These are phyloP conservation scores for Picea engelmannii DNA, from an alignment of 83 land plant genomes.

Conservation along the genomic window DNA sequence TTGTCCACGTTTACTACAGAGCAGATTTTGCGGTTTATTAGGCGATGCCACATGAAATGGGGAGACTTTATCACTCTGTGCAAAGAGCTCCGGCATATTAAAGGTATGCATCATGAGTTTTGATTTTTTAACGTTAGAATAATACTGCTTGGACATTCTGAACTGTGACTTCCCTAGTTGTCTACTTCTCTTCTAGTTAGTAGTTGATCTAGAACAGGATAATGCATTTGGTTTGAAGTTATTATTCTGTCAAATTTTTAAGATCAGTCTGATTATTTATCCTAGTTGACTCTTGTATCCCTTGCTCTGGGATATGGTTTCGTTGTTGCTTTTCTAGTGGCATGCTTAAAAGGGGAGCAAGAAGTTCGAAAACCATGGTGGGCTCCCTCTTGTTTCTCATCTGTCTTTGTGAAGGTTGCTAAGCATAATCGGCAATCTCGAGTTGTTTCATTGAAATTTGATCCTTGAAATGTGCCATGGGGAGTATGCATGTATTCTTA, in stretches of 20 bases:
- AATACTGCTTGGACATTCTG: too few relatives aligned
- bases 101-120: slow-evolving; percentile 21
- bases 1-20: slow-evolving; percentile 37
- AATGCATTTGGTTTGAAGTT: too few relatives aligned
- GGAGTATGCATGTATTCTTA: too few relatives aligned
- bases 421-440: slow-evolving; percentile 40
- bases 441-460: slow-evolving; percentile 36
- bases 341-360: slow-evolving; percentile 35
- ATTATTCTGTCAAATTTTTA: too few relatives aligned
- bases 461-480: slow-evolving; percentile 16
- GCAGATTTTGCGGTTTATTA: slow-evolving; percentile 36
- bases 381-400: slow-evolving; percentile 35
- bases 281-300: neutral
- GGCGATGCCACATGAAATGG: slow-evolving; percentile 44
- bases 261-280: too few relatives aligned
- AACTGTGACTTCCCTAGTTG: too few relatives aligned
- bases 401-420: slow-evolving; percentile 26
- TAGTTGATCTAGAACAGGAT: too few relatives aligned
- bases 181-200: too few relatives aligned
- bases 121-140: neutral
- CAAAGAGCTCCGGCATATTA: slow-evolving; percentile 33
- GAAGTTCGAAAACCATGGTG: slow-evolving; percentile 38
- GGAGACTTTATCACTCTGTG: slow-evolving; percentile 38
- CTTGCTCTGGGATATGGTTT: neutral
- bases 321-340: slow-evolving; percentile 18